Evolutionary conservation across 1,284 basidiomycete species (phyloP), one percentile per base, ranked within the genome.

Genomic region (Tylopilus sp.): DNA sequence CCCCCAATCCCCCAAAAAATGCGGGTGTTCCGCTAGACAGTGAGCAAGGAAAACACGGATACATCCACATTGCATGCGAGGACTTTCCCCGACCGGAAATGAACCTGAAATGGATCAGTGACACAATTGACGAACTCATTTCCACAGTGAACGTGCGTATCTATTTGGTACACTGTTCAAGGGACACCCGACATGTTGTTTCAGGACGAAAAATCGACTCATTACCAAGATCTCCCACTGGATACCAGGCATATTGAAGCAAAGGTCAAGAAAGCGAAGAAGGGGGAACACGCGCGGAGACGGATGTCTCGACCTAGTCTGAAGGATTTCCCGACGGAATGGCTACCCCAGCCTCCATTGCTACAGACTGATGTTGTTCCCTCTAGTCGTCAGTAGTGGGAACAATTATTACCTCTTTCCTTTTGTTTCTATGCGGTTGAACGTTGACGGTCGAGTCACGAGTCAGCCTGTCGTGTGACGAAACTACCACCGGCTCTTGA

Each of bases 41-140:
- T 30, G 68, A 68, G 33, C 80, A 78, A 59, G 76, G 50, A n/a
- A 53, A 74, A 49, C 77, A 89, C 49, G 91, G 91, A 9, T 93
- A 79, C 69, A 74, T 95, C 64, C 92, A 92, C 70, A 89, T 95
- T 51, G 79, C 87, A 1, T 90, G 88, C 63, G 92, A 93, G 59
- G 80, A 87, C 63, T 92, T 90, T 66, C 81, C 83, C 4, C 75
- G 81, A 56, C 76, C 82, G 1, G 75, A 81, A 21, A 85, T 89
- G 86, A 95, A 95, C 67, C 68, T 92, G 57, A 92, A 92, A 66
- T 91, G 87, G 83, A 85, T 83, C 19, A 87, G 86, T 59, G 90
- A 94, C 60, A 77, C 81, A 10, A 66, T 95, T 44, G 86, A 92
- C 60, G 71, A 76, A 53, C 70, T 95, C 34, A 67, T 93, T 53